These are phyloP conservation scores for Marasmius oreades DNA, from an alignment of 1,284 basidiomycete species.

Conservation along the genomic window DNA sequence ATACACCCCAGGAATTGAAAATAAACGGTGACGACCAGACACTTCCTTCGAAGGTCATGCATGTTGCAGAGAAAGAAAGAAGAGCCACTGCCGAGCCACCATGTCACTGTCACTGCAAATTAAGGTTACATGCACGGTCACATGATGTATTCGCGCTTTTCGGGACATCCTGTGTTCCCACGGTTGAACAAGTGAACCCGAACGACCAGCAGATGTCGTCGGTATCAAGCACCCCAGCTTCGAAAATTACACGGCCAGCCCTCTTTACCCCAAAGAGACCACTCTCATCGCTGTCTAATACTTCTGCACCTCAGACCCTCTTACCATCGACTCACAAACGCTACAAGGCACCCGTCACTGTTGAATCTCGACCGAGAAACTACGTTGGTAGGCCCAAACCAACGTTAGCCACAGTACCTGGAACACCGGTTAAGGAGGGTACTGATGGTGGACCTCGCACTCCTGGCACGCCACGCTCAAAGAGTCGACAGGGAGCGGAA, in stretches of 20 bases:
- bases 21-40: no score
- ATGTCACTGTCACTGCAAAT: no score
- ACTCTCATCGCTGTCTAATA: conserved; percentile 6
- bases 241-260: conserved; percentile 10
- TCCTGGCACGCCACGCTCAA: conserved; percentile 47
- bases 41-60: no score
- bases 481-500: conserved; percentile 40
- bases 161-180: neutral
- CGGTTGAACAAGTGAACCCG: neutral
- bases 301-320: conserved; percentile 27
- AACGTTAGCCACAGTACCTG: conserved; percentile 43
- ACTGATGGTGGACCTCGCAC: conserved; percentile 43
- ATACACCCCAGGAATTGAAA: no score
- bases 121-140: neutral
- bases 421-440: conserved; percentile 46
- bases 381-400: conserved; percentile 32
- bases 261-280: conserved; percentile 9
- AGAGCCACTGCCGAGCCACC: no score
- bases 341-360: conserved; percentile 61
- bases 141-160: neutral
- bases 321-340: conserved; percentile 57
- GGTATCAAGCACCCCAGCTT: conserved; percentile 1
- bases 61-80: no score
- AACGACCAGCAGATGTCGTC: neutral
- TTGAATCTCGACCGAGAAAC: conserved; percentile 50